Evolutionary conservation across 2,329 filamentous ascomycete species (phyloP).

Genomic region (Venturia oleaginea): DNA sequence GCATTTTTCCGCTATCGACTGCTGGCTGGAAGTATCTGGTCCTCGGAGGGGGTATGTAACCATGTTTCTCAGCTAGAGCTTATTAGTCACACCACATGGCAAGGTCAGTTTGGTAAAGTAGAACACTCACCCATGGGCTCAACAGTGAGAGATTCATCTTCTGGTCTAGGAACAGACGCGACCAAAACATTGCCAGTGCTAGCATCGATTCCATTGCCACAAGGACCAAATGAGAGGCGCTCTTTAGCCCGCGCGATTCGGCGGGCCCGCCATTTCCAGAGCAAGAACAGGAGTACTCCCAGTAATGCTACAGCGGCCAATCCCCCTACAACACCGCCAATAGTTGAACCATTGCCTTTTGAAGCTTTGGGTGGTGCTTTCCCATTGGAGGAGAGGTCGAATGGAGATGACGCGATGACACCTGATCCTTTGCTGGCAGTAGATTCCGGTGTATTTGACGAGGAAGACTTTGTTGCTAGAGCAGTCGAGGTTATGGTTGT

Average conservation of each 20-base stretch:
- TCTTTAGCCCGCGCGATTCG: background rate
- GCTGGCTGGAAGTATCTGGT: slow-evolving; percentile 8
- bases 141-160: background rate
- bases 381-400: background rate
- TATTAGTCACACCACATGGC: background rate
- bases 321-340: slow-evolving; percentile 9
- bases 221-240: slow-evolving; percentile 8
- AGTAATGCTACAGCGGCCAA: background rate
- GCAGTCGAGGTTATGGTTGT: background rate
- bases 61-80: slow-evolving; percentile 1
- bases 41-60: slow-evolving; percentile 5
- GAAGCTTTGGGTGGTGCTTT: background rate
- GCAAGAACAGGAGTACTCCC: slow-evolving; percentile 9
- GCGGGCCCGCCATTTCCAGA: slow-evolving; percentile 9
- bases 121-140: background rate
- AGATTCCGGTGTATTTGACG: background rate
- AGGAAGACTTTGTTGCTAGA: background rate
- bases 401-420: background rate
- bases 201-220: slow-evolving; percentile 12
- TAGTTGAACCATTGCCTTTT: background rate
- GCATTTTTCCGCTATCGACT: slow-evolving; percentile 1
- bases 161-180: slow-evolving; percentile 7
- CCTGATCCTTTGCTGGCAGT: background rate
- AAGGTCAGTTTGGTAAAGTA: background rate
- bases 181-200: slow-evolving; percentile 7